A percentile compares a stretch with the other conserved stretches of the same genome.
phyloP scores from a whole-genome alignment of 2,329 filamentous ascomycete species.

The Beauveria varroae region DNA sequence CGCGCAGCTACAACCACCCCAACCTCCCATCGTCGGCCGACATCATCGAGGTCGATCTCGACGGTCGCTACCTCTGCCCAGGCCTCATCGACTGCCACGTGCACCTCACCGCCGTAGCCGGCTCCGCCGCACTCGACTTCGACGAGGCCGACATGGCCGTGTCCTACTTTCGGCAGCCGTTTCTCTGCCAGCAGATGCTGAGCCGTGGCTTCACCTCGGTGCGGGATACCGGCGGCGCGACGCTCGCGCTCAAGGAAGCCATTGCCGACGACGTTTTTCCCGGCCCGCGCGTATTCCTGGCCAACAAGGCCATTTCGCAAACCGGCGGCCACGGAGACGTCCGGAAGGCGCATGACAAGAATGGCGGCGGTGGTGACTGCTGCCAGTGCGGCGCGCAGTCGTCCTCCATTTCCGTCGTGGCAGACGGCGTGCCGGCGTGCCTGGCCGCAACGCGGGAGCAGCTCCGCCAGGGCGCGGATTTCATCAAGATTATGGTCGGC shows the following conservation, averaged over 20 bases:
- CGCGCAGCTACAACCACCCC: background rate
- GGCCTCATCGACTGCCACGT: slow-evolving; percentile 28
- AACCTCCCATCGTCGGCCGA: background rate
- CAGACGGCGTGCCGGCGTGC: slow-evolving; percentile 49
- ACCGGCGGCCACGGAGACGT: slow-evolving; percentile 51
- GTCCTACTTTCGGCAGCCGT: slow-evolving; percentile 38
- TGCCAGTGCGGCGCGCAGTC: slow-evolving; percentile 25
- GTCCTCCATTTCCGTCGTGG: slow-evolving; percentile 35
- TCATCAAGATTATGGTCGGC: slow-evolving; percentile 54
- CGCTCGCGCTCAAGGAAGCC: slow-evolving; percentile 46
- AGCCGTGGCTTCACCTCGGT: slow-evolving; percentile 50
- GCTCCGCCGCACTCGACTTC: slow-evolving; percentile 19
- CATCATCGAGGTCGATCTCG: slow-evolving; percentile 16
- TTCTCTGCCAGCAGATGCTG: slow-evolving; percentile 42
- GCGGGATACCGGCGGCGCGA: slow-evolving; percentile 51
- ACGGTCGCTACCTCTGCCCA: slow-evolving; percentile 24
- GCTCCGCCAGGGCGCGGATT: slow-evolving; percentile 48
- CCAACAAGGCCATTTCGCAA: slow-evolving; percentile 46
- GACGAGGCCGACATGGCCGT: slow-evolving; percentile 25
- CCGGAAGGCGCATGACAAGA: slow-evolving; percentile 41
- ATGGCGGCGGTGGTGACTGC: slow-evolving; percentile 39
- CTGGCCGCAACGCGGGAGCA: slow-evolving; percentile 45
- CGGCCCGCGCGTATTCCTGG: slow-evolving; percentile 49
- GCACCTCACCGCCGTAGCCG: slow-evolving; percentile 24
- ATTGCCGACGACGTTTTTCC: slow-evolving; percentile 47